Conservation (phyloP, 805 yeast species). For the Yamadazyma sp. region DNA sequence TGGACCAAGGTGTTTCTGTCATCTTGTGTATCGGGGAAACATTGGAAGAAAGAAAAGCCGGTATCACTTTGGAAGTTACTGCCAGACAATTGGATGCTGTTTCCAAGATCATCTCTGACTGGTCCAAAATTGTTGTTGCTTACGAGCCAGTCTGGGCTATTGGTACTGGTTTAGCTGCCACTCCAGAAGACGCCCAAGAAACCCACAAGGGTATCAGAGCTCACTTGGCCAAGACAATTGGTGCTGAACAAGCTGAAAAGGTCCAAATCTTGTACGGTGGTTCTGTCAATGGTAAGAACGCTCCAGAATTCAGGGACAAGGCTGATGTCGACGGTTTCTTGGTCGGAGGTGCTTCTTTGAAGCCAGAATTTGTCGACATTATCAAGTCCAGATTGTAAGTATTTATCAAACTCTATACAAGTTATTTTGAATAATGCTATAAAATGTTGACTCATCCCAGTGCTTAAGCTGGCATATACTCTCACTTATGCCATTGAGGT, state of each 20-base stretch:
- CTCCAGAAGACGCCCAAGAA: constrained; percentile 96
- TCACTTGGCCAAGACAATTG: constrained; percentile 74
- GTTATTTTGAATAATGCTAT: background rate
- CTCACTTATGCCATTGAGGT: constrained; percentile 22
- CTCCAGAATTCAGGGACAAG: constrained; percentile 86
- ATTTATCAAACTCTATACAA: constrained; percentile 2
- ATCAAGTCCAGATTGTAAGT: constrained; percentile 81
- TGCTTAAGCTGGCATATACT: constrained; percentile 16
- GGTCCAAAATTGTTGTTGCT: constrained; percentile 91
- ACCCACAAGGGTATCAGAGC: constrained; percentile 88
- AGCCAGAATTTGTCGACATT: constrained; percentile 96
- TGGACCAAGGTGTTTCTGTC: constrained; percentile 85
- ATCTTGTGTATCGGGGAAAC: constrained; percentile 98
- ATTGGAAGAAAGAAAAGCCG: constrained; percentile 89
- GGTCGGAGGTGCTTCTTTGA: constrained; percentile 98
- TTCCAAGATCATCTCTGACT: constrained; percentile 74
- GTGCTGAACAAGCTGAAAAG: constrained; percentile 70
- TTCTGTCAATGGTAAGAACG: constrained; percentile 94
- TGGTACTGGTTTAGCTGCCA: constrained; percentile 98
- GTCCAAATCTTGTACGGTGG: constrained; percentile 98
- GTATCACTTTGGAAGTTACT: constrained; percentile 81
- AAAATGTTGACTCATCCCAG: constrained; percentile 15
- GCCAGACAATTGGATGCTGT: constrained; percentile 90
- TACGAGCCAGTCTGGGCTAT: constrained; percentile 99
- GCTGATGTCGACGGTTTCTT: constrained; percentile 96